Conservation (phyloP, 2,329 filamentous ascomycete species). For the Calycina herbarum region DNA sequence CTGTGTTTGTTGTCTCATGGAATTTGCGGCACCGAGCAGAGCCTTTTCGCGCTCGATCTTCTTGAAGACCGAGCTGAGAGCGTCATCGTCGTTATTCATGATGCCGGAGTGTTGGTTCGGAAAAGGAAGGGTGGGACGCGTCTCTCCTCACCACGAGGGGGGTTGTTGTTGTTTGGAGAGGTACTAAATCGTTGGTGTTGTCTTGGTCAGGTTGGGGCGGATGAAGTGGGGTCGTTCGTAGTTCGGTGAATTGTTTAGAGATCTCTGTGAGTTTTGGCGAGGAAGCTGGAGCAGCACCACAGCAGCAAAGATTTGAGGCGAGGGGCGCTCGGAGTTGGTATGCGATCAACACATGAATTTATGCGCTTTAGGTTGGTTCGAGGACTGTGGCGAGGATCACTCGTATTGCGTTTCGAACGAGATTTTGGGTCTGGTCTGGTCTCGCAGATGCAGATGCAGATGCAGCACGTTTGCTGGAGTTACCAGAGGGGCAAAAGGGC, state of each 20-base stretch:
- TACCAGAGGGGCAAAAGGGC: not conserved
- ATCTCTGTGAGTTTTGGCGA: constrained; percentile 3
- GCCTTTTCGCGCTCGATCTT: constrained; percentile 98
- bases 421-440: not conserved
- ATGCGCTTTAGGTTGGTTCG: not conserved
- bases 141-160: constrained; percentile 25
- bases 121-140: constrained; percentile 21
- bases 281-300: not conserved
- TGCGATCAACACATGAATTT: constrained; percentile 3
- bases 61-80: constrained; percentile 78
- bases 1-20: constrained; percentile 93
- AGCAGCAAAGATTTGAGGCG: not conserved
- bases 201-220: constrained; percentile 1
- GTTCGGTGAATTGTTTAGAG: constrained; percentile 5
- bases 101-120: constrained; percentile 18
- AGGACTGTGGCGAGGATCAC: not conserved
- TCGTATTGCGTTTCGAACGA: not conserved
- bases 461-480: not conserved
- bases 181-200: constrained; percentile 10
- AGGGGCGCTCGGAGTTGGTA: not conserved
- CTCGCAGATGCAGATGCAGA: not conserved
- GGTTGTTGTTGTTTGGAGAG: constrained; percentile 12
- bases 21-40: constrained; percentile 89
- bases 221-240: constrained; percentile 4
- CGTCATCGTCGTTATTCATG: constrained; percentile 64